phyloP scores from a whole-genome alignment of 2,329 filamentous ascomycete genomes.

The Hypoxylon sp. region DNA sequence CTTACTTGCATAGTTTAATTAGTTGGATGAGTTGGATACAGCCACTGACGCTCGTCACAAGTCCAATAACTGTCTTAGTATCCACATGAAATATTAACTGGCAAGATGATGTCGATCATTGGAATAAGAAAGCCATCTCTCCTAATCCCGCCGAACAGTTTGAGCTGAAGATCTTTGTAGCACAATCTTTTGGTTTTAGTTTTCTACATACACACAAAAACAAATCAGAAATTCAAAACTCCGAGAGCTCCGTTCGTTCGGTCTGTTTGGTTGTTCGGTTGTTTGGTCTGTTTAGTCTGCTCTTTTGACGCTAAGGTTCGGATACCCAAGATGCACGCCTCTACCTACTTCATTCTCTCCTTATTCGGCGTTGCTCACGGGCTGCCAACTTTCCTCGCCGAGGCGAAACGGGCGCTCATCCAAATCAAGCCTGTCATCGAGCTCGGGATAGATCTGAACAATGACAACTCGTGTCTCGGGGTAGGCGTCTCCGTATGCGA shows the following conservation, averaged over 20 bases:
- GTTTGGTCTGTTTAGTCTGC: background rate
- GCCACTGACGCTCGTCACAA: slow-evolving; percentile 33
- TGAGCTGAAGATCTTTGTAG: slow-evolving; percentile 24
- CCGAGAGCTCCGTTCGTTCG: slow-evolving; percentile 20
- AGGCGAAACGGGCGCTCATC: slow-evolving; percentile 40
- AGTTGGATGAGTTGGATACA: slow-evolving; percentile 12
- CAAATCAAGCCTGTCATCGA: slow-evolving; percentile 40
- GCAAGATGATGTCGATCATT: slow-evolving; percentile 39
- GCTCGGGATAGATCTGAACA: slow-evolving; percentile 28
- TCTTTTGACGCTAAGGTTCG: slow-evolving; percentile 11
- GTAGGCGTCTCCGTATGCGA: slow-evolving; percentile 49
- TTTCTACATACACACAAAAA: slow-evolving; percentile 14
- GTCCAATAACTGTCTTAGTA: slow-evolving; percentile 21
- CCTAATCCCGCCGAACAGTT: slow-evolving; percentile 14
- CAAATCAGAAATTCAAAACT: slow-evolving; percentile 7
- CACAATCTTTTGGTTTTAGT: slow-evolving; percentile 1
- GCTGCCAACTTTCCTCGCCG: slow-evolving; percentile 34
- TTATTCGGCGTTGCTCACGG: slow-evolving; percentile 37
- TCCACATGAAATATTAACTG: slow-evolving; percentile 35
- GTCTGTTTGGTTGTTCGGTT: no score
- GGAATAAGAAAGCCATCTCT: slow-evolving; percentile 6
- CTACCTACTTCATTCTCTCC: slow-evolving; percentile 40
- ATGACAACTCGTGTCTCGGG: slow-evolving; percentile 43
- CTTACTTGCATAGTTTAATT: slow-evolving; percentile 39
- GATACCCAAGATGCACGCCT: slow-evolving; percentile 41